These are phyloP conservation scores for Epithele typhae DNA, from an alignment of 768 basidiomycete species.

Conservation along the genomic window DNA sequence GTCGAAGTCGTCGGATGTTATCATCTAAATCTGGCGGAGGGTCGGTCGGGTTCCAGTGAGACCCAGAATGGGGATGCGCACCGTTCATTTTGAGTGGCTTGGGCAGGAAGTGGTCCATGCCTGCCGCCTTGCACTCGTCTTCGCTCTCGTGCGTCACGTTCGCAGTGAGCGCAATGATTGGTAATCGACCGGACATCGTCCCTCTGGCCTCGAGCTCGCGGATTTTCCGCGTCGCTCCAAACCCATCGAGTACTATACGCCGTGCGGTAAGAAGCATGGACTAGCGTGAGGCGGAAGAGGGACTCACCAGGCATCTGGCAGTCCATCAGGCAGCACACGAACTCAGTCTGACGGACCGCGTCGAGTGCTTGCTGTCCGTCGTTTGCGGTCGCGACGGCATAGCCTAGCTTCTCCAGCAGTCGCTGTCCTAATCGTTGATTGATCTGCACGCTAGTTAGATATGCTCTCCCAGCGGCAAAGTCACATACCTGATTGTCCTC, in stretches of 20 bases:
- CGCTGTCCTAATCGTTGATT: constrained; percentile 25
- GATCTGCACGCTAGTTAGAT: constrained; percentile 9
- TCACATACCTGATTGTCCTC: constrained; percentile 24
- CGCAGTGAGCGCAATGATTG: constrained; percentile 26
- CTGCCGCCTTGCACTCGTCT: constrained; percentile 21
- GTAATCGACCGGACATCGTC: constrained; percentile 18
- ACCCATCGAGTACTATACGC: constrained; percentile 22
- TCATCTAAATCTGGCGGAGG: too few relatives aligned
- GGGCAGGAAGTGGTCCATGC: constrained; percentile 27
- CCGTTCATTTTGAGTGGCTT: constrained; percentile 24
- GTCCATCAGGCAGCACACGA: constrained; percentile 25
- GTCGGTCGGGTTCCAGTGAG: too few relatives aligned
- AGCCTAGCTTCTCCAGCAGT: constrained; percentile 24
- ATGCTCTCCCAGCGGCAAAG: too few relatives aligned
- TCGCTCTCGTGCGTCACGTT: constrained; percentile 27
- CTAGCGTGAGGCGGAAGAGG: neutral
- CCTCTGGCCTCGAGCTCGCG: constrained; percentile 22
- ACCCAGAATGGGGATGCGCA: too few relatives aligned
- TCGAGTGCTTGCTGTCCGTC: constrained; percentile 24
- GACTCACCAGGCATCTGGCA: constrained; percentile 22
- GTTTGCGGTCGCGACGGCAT: constrained; percentile 21
- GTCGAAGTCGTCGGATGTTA: too few relatives aligned
- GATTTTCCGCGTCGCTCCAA: constrained; percentile 20
- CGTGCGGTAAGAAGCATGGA: neutral
- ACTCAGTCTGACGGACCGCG: constrained; percentile 9